Conservation (phyloP, 805 yeast species). For the Wilhelminamyces savonicus region DNA sequence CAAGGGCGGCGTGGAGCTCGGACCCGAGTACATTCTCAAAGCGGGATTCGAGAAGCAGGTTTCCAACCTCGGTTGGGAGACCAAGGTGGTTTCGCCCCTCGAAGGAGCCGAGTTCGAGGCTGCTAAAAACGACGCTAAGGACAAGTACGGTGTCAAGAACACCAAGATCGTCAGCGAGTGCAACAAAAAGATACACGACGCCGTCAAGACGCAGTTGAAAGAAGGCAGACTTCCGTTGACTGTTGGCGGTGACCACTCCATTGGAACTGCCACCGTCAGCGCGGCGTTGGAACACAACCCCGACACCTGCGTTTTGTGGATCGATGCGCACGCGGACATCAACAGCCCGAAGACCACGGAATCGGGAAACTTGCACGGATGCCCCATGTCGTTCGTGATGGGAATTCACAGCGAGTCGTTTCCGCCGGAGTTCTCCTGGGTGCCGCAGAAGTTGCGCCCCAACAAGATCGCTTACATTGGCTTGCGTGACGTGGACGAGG, state of each 20-base stretch:
- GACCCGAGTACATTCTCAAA: slow-evolving; percentile 76
- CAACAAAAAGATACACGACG: slow-evolving; percentile 53
- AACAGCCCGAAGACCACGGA: slow-evolving; percentile 80
- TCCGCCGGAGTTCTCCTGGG: slow-evolving; percentile 80
- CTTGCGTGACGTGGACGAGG: slow-evolving; percentile 84
- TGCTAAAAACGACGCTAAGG: slow-evolving; percentile 38
- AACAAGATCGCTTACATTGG: slow-evolving; percentile 87
- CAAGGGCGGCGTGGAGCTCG: slow-evolving; percentile 87
- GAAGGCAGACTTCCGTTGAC: slow-evolving; percentile 63
- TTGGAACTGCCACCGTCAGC: slow-evolving; percentile 87
- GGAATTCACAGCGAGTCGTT: slow-evolving; percentile 65
- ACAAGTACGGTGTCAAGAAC: slow-evolving; percentile 55
- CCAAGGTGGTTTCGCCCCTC: slow-evolving; percentile 49
- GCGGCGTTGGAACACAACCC: slow-evolving; percentile 78
- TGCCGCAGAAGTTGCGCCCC: slow-evolving; percentile 59
- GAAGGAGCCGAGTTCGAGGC: slow-evolving; percentile 39
- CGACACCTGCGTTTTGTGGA: slow-evolving; percentile 88
- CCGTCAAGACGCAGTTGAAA: slow-evolving; percentile 48
- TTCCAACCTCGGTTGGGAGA: slow-evolving; percentile 66
- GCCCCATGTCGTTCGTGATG: slow-evolving; percentile 88
- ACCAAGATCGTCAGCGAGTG: slow-evolving; percentile 75
- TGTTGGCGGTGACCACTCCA: slow-evolving; percentile 94
- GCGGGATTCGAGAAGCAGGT: slow-evolving; percentile 65
- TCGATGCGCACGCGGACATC: slow-evolving; percentile 97
- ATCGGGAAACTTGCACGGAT: slow-evolving; percentile 92